These are phyloP conservation scores for Fusarium sp. DNA, from an alignment of 2,329 filamentous ascomycete genomes.

Conservation along the genomic window DNA sequence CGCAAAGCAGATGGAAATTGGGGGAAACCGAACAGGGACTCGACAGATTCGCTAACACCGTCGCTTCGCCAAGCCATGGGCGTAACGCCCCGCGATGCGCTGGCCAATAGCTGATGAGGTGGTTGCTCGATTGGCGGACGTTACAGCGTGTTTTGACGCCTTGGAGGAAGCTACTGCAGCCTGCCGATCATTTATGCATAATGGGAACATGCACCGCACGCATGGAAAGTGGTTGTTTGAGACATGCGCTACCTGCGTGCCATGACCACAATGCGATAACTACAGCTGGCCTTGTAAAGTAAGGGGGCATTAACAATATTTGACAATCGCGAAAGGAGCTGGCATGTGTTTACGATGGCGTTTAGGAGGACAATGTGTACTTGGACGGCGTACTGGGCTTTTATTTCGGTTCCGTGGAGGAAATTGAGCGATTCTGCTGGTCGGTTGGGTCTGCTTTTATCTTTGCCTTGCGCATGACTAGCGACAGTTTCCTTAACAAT, in stretches of 20 bases:
- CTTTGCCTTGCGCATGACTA: constrained; percentile 9
- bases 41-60: constrained; percentile 44
- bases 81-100: constrained; percentile 37
- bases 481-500: constrained; percentile 28
- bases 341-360: constrained; percentile 28
- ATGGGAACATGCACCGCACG: neutral
- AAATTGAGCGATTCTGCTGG: constrained; percentile 25
- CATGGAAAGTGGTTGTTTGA: constrained; percentile 17
- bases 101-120: constrained; percentile 34
- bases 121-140: neutral
- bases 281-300: neutral
- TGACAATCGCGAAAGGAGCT: neutral
- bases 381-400: constrained; percentile 22
- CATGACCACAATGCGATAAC: neutral
- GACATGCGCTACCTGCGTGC: constrained; percentile 9
- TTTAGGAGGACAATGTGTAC: constrained; percentile 4
- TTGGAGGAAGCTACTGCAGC: constrained; percentile 27
- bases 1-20: constrained; percentile 20
- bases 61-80: constrained; percentile 45
- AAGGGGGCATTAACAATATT: neutral
- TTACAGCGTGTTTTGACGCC: neutral
- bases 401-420: neutral
- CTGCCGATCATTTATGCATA: constrained; percentile 31
- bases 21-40: constrained; percentile 27
- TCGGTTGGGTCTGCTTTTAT: constrained; percentile 5